Percentiles rank a stretch among this genome's conserved stretches.
phyloP scores from a whole-genome alignment of 2,329 filamentous ascomycete species.

The Tothia fuscella region DNA sequence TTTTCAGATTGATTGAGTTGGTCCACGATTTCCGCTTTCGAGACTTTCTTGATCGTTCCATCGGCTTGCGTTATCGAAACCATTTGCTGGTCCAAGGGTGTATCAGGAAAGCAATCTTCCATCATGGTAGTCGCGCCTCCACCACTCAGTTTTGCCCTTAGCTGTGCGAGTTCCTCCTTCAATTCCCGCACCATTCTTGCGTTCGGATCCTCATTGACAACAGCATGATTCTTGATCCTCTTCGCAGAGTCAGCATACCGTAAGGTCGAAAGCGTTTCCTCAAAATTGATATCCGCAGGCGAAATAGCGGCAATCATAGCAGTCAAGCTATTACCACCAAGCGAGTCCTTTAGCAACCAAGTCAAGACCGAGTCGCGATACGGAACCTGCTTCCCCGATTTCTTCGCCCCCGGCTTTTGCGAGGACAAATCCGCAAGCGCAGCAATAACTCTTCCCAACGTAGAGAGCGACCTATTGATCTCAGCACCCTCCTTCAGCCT shows the following conservation, averaged over 20 bases:
- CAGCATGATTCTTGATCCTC: conserved; percentile 98
- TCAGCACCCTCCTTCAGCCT: conserved; percentile 95
- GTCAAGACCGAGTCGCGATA: conserved; percentile 96
- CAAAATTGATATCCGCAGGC: conserved; percentile 97
- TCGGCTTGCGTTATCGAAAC: conserved; percentile 84
- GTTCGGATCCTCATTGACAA: conserved; percentile 97
- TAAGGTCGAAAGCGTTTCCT: conserved; percentile 90
- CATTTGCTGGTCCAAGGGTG: conserved; percentile 88
- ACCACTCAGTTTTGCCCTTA: conserved; percentile 67
- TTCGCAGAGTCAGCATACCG: conserved; percentile 97
- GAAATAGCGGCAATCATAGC: conserved; percentile 99
- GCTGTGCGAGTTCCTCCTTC: conserved; percentile 80
- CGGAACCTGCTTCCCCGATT: conserved; percentile 68
- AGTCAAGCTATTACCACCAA: conserved; percentile 98
- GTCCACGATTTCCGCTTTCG: conserved; percentile 95
- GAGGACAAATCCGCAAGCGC: conserved; percentile 83
- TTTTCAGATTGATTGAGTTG: conserved; percentile 95
- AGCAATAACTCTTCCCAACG: conserved; percentile 92
- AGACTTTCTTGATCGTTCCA: conserved; percentile 84
- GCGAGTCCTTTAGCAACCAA: conserved; percentile 91
- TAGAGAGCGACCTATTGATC: conserved; percentile 94
- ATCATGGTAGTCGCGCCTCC: conserved; percentile 44
- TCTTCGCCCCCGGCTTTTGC: conserved; percentile 69
- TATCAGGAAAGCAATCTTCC: conserved; percentile 83
- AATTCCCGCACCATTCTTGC: conserved; percentile 97